These are phyloP conservation scores for Leccinellum albellum DNA, from an alignment of 768 basidiomycete species.

Conservation along the genomic window DNA sequence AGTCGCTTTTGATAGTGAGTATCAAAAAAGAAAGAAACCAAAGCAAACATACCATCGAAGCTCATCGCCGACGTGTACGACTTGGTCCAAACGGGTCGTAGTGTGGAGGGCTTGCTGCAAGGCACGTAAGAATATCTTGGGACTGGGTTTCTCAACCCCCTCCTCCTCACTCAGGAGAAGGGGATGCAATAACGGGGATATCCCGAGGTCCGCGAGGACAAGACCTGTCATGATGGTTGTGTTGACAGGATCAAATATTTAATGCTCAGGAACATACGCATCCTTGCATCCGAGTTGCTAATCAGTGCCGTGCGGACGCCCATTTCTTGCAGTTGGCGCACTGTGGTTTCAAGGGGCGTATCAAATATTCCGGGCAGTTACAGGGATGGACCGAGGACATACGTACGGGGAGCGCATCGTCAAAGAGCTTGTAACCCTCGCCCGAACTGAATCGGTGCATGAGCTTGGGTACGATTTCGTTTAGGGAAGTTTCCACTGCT, in stretches of 20 bases:
- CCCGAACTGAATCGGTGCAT: slow-evolving; percentile 65
- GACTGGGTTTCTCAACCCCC: slow-evolving; percentile 64
- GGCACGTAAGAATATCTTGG: slow-evolving; percentile 52
- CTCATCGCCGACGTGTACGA: slow-evolving; percentile 77
- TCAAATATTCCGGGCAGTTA: slow-evolving; percentile 5
- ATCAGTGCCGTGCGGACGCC: slow-evolving; percentile 54
- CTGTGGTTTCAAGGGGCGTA: slow-evolving; percentile 28
- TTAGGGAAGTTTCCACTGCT: slow-evolving; percentile 55
- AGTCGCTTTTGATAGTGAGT: slow-evolving; percentile 48
- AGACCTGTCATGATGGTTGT: slow-evolving; percentile 29
- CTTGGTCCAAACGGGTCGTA: slow-evolving; percentile 29
- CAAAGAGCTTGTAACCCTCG: slow-evolving; percentile 63
- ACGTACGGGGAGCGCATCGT: slow-evolving; percentile 51
- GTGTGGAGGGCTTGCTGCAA: slow-evolving; percentile 15
- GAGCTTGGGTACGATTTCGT: slow-evolving; percentile 56
- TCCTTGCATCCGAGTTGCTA: slow-evolving; percentile 71
- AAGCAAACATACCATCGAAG: slow-evolving; percentile 48
- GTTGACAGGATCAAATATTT: slow-evolving; percentile 1
- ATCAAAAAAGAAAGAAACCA: not conserved
- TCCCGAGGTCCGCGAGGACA: slow-evolving; percentile 58
- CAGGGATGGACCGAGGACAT: slow-evolving; percentile 8
- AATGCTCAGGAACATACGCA: slow-evolving; percentile 45
- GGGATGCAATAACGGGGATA: slow-evolving; percentile 46
- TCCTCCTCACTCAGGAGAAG: slow-evolving; percentile 70
- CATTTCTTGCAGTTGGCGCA: slow-evolving; percentile 42